A percentile compares a stretch with the other conserved stretches of the same genome.
Conservation (phyloP, 1,284 basidiomycete species). For the Ceratobasidium sp. region DNA sequence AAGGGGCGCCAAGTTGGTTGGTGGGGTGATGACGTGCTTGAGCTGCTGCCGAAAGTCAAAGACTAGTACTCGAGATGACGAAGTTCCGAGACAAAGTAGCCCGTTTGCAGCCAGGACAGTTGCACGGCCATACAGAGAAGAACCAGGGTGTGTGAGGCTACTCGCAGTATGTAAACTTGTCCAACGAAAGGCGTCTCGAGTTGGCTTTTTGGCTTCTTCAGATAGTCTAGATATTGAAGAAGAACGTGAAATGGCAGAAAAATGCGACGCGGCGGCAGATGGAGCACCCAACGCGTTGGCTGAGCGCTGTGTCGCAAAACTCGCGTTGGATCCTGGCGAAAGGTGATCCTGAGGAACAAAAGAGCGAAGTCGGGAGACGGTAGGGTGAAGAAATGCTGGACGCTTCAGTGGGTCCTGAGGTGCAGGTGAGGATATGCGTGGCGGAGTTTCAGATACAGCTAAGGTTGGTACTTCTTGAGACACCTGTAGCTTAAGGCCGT, state of each 20-base stretch:
- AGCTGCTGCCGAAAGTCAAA: conserved; percentile 93
- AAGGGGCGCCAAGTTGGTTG: conserved; percentile 59
- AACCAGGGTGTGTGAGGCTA: conserved; percentile 63
- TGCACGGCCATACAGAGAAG: conserved; percentile 68
- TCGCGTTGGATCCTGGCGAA: conserved; percentile 60
- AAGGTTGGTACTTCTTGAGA: conserved; percentile 19
- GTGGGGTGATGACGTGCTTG: conserved; percentile 63
- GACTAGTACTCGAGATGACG: conserved; percentile 79
- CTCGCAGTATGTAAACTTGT: conserved; percentile 72
- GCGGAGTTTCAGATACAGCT: conserved; percentile 40
- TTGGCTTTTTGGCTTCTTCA: conserved; percentile 50
- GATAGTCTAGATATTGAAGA: conserved; percentile 71
- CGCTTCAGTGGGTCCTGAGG: conserved; percentile 50
- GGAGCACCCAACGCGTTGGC: conserved; percentile 58
- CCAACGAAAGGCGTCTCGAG: conserved; percentile 80
- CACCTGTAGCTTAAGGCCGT: not conserved
- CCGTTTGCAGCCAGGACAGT: conserved; percentile 88
- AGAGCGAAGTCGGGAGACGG: conserved; percentile 84
- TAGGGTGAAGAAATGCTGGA: conserved; percentile 74
- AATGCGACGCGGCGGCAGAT: conserved; percentile 70
- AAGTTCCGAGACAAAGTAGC: conserved; percentile 89
- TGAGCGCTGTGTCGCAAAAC: conserved; percentile 60
- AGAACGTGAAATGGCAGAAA: conserved; percentile 74
- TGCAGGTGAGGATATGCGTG: conserved; percentile 22
- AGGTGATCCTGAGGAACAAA: conserved; percentile 64